phyloP scores from a whole-genome alignment of 2,329 filamentous ascomycete species.

The Pyricularia grisea region DNA sequence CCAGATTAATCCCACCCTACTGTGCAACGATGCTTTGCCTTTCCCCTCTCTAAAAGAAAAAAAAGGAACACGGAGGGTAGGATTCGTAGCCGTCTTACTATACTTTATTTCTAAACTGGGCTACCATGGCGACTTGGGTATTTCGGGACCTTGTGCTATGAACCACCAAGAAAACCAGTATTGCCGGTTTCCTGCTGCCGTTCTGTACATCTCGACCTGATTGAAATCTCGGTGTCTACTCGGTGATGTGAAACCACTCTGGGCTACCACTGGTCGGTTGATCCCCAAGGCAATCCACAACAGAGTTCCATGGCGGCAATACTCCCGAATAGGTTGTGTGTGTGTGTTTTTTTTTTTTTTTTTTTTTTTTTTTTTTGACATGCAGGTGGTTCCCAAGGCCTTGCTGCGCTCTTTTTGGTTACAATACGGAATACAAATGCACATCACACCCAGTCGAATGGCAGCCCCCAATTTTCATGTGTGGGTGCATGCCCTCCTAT shows the following conservation, averaged over 20 bases:
- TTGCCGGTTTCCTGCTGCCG: not conserved
- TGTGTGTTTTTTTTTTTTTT: no score
- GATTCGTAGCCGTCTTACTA: not conserved
- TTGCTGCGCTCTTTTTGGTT: not conserved
- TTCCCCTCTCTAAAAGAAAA: not conserved
- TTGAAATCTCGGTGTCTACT: not conserved
- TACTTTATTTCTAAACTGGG: not conserved
- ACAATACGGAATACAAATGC: not conserved
- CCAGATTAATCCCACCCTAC: not conserved
- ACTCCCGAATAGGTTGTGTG: not conserved
- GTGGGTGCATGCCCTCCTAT: not conserved
- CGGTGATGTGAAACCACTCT: not conserved
- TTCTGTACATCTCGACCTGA: not conserved
- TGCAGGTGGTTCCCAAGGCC: not conserved
- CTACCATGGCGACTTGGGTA: not conserved
- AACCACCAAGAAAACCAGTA: not conserved
- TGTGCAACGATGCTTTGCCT: not conserved
- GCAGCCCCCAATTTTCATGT: not conserved
- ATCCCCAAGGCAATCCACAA: not conserved
- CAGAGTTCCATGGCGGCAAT: not conserved
- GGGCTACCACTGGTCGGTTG: not conserved
- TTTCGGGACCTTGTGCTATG: not conserved
- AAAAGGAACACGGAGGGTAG: not conserved
- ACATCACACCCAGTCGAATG: not conserved
- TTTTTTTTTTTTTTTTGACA: not conserved